Evolutionary conservation across 495 filamentous ascomycete species (phyloP).

Genomic region (Aspergillus heteromorphus): DNA sequence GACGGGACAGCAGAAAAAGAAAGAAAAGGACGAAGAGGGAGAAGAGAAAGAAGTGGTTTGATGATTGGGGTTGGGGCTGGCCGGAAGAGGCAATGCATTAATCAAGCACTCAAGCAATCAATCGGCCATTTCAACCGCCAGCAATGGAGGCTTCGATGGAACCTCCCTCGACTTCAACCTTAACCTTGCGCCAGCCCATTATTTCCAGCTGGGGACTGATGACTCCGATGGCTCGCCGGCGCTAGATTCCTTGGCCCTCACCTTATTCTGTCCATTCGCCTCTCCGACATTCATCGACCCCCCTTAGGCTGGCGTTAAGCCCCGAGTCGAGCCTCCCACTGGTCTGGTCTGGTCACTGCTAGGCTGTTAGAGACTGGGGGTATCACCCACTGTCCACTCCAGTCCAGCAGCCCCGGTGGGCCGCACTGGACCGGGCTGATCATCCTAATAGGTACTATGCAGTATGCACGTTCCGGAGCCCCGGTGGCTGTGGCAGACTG

Average conservation of each 20-base stretch:
- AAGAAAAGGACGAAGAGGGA: constrained; percentile 2
- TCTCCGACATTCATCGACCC: not conserved
- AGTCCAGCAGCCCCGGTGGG: not conserved
- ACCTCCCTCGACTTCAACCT: not conserved
- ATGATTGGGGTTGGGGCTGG: constrained; percentile 1
- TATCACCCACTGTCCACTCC: not conserved
- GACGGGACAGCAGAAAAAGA: constrained; percentile 1
- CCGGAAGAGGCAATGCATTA: not conserved
- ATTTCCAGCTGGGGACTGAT: not conserved
- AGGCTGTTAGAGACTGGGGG: not conserved
- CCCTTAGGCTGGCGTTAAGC: not conserved
- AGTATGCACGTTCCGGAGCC: not conserved
- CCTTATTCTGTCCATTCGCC: not conserved
- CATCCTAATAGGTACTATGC: not conserved
- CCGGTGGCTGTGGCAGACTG: no score
- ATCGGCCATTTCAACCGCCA: not conserved
- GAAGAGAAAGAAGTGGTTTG: not conserved
- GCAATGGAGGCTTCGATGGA: not conserved
- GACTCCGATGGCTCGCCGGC: not conserved
- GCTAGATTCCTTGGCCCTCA: not conserved
- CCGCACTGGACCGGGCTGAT: not conserved
- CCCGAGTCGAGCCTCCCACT: not conserved
- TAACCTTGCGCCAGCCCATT: not conserved
- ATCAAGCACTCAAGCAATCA: not conserved
- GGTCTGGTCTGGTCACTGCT: not conserved